These are phyloP conservation scores for Sphaerosporella brunnea DNA, from an alignment of 495 filamentous ascomycete genomes.

Conservation along the genomic window DNA sequence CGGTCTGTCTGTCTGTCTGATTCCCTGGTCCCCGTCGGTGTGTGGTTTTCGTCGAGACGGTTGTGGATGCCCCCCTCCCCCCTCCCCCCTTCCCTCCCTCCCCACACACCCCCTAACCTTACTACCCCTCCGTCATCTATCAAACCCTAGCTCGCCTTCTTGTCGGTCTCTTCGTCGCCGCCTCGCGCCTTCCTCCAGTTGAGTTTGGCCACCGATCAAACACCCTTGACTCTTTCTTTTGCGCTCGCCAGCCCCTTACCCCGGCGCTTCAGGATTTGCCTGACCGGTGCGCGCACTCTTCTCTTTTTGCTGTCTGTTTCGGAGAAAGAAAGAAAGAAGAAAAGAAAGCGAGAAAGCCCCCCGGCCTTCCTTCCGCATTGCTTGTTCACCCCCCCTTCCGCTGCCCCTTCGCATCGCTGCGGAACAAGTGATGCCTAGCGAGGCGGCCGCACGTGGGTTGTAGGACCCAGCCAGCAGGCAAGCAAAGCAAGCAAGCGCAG, in stretches of 20 bases:
- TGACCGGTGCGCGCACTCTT: no score
- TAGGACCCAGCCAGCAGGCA: conserved; percentile 8
- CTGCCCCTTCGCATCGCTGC: conserved; percentile 22
- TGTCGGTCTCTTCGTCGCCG: not conserved
- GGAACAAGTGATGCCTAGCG: conserved; percentile 24
- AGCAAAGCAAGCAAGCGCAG: not conserved
- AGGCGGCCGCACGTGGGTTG: conserved; percentile 21
- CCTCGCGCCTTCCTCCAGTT: not conserved
- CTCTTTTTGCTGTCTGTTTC: no score
- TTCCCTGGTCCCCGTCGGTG: conserved; percentile 6
- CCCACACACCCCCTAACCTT: not conserved
- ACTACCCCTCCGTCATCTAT: not conserved
- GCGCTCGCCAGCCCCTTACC: no score
- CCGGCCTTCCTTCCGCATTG: not conserved
- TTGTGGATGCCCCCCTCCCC: no score
- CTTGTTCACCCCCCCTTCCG: conserved; percentile 10
- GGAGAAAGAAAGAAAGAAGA: no score
- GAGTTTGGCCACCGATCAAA: not conserved
- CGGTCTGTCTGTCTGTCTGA: no score
- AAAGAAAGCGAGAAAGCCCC: no score
- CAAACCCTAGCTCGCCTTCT: not conserved
- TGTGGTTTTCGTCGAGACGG: no score
- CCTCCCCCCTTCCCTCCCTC: no score
- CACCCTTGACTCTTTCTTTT: not conserved
- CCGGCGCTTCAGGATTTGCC: no score